Conservation (phyloP, 2,329 filamentous ascomycete species). For the Cladophialophora exuberans region DNA sequence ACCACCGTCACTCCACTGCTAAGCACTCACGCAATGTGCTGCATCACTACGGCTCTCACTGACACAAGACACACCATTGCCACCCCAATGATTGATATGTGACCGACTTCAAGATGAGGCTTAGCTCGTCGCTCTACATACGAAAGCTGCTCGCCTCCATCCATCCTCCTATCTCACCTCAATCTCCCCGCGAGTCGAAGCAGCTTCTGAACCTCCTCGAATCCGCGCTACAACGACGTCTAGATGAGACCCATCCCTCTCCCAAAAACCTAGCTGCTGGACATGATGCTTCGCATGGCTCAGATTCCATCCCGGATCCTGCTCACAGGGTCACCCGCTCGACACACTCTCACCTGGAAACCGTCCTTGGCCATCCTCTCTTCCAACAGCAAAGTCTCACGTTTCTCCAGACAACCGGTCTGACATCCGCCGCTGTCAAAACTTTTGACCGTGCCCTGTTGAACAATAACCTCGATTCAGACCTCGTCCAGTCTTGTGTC, state of each 20-base stretch:
- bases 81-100: neutral
- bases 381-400: constrained; percentile 17
- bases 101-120: constrained; percentile 50
- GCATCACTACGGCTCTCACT: too few relatives aligned
- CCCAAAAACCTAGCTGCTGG: constrained; percentile 31
- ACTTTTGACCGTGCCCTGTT: constrained; percentile 27
- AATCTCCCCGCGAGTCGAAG: constrained; percentile 61
- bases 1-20: too few relatives aligned
- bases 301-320: constrained; percentile 23
- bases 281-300: constrained; percentile 26
- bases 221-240: constrained; percentile 64
- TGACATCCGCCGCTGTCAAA: constrained; percentile 23
- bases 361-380: constrained; percentile 31
- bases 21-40: too few relatives aligned
- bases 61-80: neutral
- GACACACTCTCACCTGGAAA: constrained; percentile 28
- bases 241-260: constrained; percentile 61
- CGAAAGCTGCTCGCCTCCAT: constrained; percentile 58
- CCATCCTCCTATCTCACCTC: constrained; percentile 51
- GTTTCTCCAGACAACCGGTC: constrained; percentile 10
- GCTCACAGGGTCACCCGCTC: constrained; percentile 24
- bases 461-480: constrained; percentile 16
- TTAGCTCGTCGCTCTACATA: constrained; percentile 51
- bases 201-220: constrained; percentile 64
- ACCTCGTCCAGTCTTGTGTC: constrained; percentile 21